phyloP scores from a whole-genome alignment of 805 yeast genomes.

The Hermanozyma aechmeae region DNA sequence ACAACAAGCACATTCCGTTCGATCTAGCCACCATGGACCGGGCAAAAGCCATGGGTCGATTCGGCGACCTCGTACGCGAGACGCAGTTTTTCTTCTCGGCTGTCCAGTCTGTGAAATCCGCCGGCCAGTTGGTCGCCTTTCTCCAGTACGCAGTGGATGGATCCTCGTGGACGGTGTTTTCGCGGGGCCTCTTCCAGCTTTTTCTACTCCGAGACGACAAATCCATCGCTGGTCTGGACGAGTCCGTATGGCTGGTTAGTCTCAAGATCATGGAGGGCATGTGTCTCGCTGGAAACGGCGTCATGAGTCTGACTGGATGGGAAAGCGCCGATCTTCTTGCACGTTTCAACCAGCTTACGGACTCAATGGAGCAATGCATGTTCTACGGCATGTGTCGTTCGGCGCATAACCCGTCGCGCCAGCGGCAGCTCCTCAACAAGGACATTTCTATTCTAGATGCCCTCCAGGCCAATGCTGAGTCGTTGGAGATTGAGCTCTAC shows the following conservation, averaged over 20 bases:
- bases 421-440: constrained; percentile 61
- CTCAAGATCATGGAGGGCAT: constrained; percentile 30
- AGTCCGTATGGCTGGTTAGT: constrained; percentile 17
- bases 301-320: constrained; percentile 17
- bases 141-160: constrained; percentile 19
- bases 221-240: constrained; percentile 42
- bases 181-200: constrained; percentile 55
- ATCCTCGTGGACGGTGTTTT: constrained; percentile 31
- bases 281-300: constrained; percentile 1
- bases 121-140: constrained; percentile 18
- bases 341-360: neutral
- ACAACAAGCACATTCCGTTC: constrained; percentile 30
- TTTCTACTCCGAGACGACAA: constrained; percentile 56
- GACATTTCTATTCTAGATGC: constrained; percentile 64
- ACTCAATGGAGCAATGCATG: neutral
- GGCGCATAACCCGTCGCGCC: constrained; percentile 77
- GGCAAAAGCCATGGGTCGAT: constrained; percentile 11
- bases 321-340: no score
- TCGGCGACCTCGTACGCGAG: constrained; percentile 12
- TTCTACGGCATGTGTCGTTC: no score
- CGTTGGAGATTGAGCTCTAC: constrained; percentile 42
- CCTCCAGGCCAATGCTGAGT: constrained; percentile 66
- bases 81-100: constrained; percentile 11
- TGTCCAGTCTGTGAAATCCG: constrained; percentile 10
- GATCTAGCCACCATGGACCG: constrained; percentile 16